A percentile compares a stretch with the other conserved stretches of the same genome.
Conservation (phyloP, 23 red algal genomes). For the Chondrus crispus region DNA sequence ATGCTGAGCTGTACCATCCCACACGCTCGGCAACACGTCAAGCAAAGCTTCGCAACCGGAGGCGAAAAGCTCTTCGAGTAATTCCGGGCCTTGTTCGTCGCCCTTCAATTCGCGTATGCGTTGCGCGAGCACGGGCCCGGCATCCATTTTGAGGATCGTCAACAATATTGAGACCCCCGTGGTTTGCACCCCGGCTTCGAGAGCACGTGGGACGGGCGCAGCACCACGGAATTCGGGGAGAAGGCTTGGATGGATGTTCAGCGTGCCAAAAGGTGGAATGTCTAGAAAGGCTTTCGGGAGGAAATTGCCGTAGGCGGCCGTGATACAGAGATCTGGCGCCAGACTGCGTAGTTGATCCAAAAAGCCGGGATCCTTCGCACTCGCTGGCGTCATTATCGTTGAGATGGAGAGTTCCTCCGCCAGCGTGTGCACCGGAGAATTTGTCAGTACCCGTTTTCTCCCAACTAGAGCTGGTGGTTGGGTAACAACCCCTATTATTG, state of each 20-base stretch:
- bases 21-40: conserved; percentile 41
- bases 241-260: conserved; percentile 96
- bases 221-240: conserved; percentile 92
- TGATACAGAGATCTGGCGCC: conserved; percentile 81
- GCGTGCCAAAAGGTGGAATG: conserved; percentile 79
- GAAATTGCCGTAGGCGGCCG: conserved; percentile 91
- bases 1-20: conserved; percentile 22
- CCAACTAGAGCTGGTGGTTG: conserved; percentile 68
- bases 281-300: conserved; percentile 81
- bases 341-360: conserved; percentile 22
- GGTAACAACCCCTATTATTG: conserved; percentile 71
- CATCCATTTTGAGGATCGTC: conserved; percentile 89
- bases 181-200: conserved; percentile 58
- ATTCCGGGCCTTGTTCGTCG: conserved; percentile 71
- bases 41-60: conserved; percentile 66
- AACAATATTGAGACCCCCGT: conserved; percentile 82
- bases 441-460: conserved; percentile 52
- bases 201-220: conserved; percentile 89
- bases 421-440: conserved; percentile 55
- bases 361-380: conserved; percentile 56
- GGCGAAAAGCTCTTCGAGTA: conserved; percentile 74
- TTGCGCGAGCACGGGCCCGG: conserved; percentile 84
- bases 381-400: conserved; percentile 67
- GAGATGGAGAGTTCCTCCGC: conserved; percentile 63
- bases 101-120: conserved; percentile 48